Conservation (phyloP, 2,329 filamentous ascomycete species). For the Pestalotiopsis sp. region DNA sequence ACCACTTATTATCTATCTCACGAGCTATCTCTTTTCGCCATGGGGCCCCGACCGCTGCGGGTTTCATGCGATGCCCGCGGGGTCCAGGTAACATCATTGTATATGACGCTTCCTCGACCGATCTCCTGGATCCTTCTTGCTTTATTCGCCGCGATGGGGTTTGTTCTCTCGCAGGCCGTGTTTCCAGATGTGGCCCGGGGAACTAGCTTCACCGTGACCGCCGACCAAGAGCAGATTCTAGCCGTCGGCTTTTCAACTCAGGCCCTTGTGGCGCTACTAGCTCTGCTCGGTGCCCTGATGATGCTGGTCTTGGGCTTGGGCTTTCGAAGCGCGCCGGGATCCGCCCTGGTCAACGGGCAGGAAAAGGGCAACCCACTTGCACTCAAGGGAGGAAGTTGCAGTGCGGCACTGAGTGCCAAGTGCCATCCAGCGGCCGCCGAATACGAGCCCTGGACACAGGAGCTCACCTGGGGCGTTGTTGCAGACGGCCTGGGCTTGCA, state of each 20-base stretch:
- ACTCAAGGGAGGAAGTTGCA: conserved; percentile 50
- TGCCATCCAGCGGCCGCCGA: conserved; percentile 43
- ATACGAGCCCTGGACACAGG: conserved; percentile 35
- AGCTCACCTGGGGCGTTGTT: conserved; percentile 50
- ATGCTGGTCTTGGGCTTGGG: conserved; percentile 40
- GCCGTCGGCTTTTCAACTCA: conserved; percentile 45
- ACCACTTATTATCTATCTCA: conserved; percentile 52
- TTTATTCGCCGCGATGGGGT: conserved; percentile 45
- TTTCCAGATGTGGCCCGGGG: conserved; percentile 33
- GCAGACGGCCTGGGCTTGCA: conserved; percentile 38
- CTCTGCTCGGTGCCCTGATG: conserved; percentile 39
- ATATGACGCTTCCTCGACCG: conserved; percentile 51
- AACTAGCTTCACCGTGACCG: conserved; percentile 7
- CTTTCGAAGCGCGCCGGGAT: conserved; percentile 39
- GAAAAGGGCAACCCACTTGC: conserved; percentile 51
- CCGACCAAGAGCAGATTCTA: conserved; percentile 21
- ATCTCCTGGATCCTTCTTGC: conserved; percentile 47
- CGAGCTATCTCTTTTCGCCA: conserved; percentile 49
- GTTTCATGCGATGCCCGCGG: conserved; percentile 47
- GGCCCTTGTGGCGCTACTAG: conserved; percentile 44
- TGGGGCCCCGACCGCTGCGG: conserved; percentile 40
- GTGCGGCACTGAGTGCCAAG: conserved; percentile 52
- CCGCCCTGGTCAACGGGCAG: conserved; percentile 37
- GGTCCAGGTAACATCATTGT: conserved; percentile 48
- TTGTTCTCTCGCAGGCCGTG: conserved; percentile 49